These are phyloP conservation scores for Globisporangium okanoganense DNA, from an alignment of 352 stramenopile species.

Conservation along the genomic window DNA sequence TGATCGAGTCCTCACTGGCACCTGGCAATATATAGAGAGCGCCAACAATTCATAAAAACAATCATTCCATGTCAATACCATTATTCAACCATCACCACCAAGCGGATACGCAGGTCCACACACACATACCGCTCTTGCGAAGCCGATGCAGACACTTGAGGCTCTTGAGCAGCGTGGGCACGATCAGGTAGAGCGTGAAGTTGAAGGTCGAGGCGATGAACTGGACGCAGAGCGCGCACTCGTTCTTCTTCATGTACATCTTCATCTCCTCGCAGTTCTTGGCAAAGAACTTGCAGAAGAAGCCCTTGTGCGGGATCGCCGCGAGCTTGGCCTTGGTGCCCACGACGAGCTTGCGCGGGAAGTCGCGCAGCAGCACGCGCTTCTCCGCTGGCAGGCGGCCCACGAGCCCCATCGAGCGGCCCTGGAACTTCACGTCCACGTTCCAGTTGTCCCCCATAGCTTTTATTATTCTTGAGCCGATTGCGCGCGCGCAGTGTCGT, in stretches of 20 bases:
- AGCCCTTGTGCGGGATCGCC: slow-evolving; percentile 79
- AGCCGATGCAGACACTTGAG: slow-evolving; percentile 81
- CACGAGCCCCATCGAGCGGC: slow-evolving; percentile 61
- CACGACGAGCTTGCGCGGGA: slow-evolving; percentile 72
- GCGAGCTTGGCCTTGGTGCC: slow-evolving; percentile 73
- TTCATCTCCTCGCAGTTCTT: slow-evolving; percentile 86
- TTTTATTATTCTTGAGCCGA: neutral
- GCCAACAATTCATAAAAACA: too few relatives aligned
- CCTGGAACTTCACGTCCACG: slow-evolving; percentile 84
- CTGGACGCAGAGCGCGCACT: slow-evolving; percentile 78
- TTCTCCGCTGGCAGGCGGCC: slow-evolving; percentile 79
- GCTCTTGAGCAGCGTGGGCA: slow-evolving; percentile 52
- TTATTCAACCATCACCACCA: neutral
- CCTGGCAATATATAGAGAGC: slow-evolving; percentile 24
- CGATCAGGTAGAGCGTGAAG: slow-evolving; percentile 82
- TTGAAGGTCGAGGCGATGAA: slow-evolving; percentile 81
- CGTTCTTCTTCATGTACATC: slow-evolving; percentile 86
- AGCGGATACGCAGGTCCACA: neutral
- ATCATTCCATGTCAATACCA: neutral
- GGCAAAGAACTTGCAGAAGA: slow-evolving; percentile 88
- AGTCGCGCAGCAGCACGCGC: slow-evolving; percentile 67
- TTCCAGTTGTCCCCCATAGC: slow-evolving; percentile 76
- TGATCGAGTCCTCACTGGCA: slow-evolving; percentile 73
- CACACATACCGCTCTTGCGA: slow-evolving; percentile 63
- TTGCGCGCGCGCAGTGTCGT: too few relatives aligned